A percentile compares a stretch with the other conserved stretches of the same genome.
These are phyloP conservation scores for Pleurotus pulmonarius DNA, from an alignment of 768 basidiomycete genomes.

Conservation along the genomic window DNA sequence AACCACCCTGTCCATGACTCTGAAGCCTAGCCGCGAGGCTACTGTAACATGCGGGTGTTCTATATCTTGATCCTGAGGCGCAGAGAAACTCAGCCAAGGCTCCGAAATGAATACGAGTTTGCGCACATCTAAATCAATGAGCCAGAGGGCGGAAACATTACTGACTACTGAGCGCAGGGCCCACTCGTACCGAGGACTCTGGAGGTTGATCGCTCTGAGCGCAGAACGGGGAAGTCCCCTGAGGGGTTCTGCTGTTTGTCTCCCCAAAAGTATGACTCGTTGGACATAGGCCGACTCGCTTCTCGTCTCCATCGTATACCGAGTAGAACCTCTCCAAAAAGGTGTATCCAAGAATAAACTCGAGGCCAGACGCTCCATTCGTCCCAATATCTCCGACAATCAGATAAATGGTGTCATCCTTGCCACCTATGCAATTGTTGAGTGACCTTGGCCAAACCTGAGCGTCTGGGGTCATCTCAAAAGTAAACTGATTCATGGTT, in stretches of 20 bases:
- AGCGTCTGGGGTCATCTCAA: conserved; percentile 36
- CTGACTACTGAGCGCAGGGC: no score
- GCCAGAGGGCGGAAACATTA: no score
- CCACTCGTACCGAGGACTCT: no score
- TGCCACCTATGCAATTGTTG: conserved; percentile 41
- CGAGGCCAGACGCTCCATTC: background rate
- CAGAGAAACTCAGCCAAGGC: no score
- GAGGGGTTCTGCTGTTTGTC: background rate
- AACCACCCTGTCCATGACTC: no score
- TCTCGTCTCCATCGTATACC: conserved; percentile 42
- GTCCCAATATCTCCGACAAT: conserved; percentile 23
- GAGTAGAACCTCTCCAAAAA: conserved; percentile 38
- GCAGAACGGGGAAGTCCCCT: no score
- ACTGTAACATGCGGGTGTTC: no score
- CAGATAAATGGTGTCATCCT: conserved; percentile 29
- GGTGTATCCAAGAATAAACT: background rate
- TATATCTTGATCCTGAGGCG: no score
- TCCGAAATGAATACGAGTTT: no score
- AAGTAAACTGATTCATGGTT: conserved; percentile 19
- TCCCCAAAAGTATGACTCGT: conserved; percentile 30
- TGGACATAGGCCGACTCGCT: conserved; percentile 35
- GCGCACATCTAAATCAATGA: no score
- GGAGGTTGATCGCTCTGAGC: no score
- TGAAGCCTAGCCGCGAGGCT: no score
- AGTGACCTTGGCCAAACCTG: conserved; percentile 33